These are phyloP conservation scores for Pleoardoris graminearum DNA, from an alignment of 2,329 filamentous ascomycete species.

Conservation along the genomic window DNA sequence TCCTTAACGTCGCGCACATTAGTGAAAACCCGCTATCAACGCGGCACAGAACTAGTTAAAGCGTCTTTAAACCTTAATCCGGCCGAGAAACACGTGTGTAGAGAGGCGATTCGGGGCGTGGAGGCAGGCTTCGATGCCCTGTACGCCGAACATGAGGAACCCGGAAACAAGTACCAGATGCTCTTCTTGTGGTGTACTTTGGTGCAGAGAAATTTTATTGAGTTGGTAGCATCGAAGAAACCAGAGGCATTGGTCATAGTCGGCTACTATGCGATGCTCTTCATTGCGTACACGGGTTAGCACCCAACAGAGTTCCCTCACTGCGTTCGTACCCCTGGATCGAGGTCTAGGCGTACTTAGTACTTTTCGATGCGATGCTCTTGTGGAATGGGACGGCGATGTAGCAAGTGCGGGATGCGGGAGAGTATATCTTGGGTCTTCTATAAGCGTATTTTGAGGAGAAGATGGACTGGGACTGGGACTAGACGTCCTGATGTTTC, in stretches of 20 bases:
- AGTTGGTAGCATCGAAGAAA: conserved; percentile 39
- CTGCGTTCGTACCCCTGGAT: too few relatives aligned
- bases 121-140: conserved; percentile 29
- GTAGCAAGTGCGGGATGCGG: conserved; percentile 28
- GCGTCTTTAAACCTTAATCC: conserved; percentile 11
- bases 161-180: conserved; percentile 22
- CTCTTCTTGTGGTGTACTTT: conserved; percentile 46
- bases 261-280: conserved; percentile 55
- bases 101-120: conserved; percentile 26
- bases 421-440: conserved; percentile 32
- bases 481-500: neutral
- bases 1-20: conserved; percentile 22
- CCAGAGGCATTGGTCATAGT: conserved; percentile 55
- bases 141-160: conserved; percentile 3
- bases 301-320: too few relatives aligned
- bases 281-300: too few relatives aligned
- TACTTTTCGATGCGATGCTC: conserved; percentile 54
- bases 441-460: conserved; percentile 56
- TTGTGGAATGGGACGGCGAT: conserved; percentile 43
- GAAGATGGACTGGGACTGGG: neutral
- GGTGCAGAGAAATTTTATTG: conserved; percentile 41
- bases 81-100: conserved; percentile 30
- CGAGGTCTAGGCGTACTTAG: too few relatives aligned
- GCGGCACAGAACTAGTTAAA: conserved; percentile 24
- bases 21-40: conserved; percentile 27